A percentile compares a stretch with the other conserved stretches of the same genome.
phyloP scores from a whole-genome alignment of 208 protist genomes.

The Crithidia mellificae region DNA sequence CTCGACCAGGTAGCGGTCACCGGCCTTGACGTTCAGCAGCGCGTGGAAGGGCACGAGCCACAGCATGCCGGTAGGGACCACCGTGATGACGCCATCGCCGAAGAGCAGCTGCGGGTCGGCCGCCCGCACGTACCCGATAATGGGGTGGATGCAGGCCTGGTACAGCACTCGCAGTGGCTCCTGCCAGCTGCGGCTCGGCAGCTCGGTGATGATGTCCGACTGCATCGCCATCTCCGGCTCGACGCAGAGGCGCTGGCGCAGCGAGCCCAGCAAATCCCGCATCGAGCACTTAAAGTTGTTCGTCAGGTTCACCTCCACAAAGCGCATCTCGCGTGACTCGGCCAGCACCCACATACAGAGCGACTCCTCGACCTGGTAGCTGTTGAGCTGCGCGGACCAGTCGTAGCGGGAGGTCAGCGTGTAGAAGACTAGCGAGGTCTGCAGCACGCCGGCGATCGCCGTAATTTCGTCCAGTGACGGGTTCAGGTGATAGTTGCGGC shows the following conservation, averaged over 20 bases:
- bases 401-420: conserved; percentile 59
- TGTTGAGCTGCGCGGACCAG: conserved; percentile 46
- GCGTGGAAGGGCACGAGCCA: conserved; percentile 89
- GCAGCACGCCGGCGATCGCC: conserved; percentile 63
- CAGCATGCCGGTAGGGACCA: conserved; percentile 76
- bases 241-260: conserved; percentile 63
- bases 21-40: conserved; percentile 64
- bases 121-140: conserved; percentile 80
- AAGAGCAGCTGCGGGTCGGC: conserved; percentile 58
- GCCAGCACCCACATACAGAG: conserved; percentile 88
- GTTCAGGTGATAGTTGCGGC: conserved; percentile 57
- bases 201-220: conserved; percentile 56
- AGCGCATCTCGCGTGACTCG: conserved; percentile 78
- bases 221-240: conserved; percentile 49
- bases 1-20: conserved; percentile 82
- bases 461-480: conserved; percentile 85
- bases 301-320: conserved; percentile 84
- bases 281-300: conserved; percentile 79
- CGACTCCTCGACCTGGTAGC: conserved; percentile 64
- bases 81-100: conserved; percentile 65
- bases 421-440: conserved; percentile 81
- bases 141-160: conserved; percentile 78
- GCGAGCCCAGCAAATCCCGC: conserved; percentile 42
- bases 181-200: conserved; percentile 78
- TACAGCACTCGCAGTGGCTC: conserved; percentile 84